Evolutionary conservation across 1,284 basidiomycete species (phyloP).

Genomic region (Schizophyllum commune): DNA sequence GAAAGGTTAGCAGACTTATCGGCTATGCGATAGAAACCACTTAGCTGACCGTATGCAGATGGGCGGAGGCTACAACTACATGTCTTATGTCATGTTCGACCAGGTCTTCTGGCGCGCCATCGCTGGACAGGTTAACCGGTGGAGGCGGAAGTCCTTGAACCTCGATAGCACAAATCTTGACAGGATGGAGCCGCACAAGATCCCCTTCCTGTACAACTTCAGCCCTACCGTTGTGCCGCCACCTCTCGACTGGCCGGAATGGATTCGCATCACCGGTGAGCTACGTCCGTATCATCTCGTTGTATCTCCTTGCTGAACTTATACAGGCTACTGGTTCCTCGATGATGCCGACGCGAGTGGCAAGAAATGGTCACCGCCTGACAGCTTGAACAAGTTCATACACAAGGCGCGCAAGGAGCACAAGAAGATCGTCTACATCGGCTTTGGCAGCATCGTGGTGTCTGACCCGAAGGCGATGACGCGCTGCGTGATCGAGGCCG

Average conservation of each 20-base stretch:
- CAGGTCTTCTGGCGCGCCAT: constrained; percentile 97
- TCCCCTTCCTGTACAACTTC: constrained; percentile 97
- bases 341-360: constrained; percentile 83
- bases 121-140: constrained; percentile 90
- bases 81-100: constrained; percentile 94
- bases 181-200: constrained; percentile 92
- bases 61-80: constrained; percentile 97
- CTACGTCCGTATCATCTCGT: neutral
- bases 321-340: constrained; percentile 87
- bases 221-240: constrained; percentile 84
- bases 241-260: constrained; percentile 96
- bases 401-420: constrained; percentile 60
- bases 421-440: constrained; percentile 96
- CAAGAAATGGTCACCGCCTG: constrained; percentile 83
- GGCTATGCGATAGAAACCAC: constrained; percentile 12
- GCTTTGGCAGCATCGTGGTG: constrained; percentile 98
- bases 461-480: constrained; percentile 92
- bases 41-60: constrained; percentile 41
- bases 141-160: constrained; percentile 76
- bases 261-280: constrained; percentile 89
- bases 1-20: constrained; percentile 42
- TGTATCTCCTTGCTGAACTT: constrained; percentile 9
- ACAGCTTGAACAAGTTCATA: constrained; percentile 78
- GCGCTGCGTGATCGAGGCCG: constrained; percentile 82
- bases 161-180: constrained; percentile 82